A percentile compares a stretch with the other conserved stretches of the same genome.
Evolutionary conservation across 2,329 filamentous ascomycete species (phyloP).

Genomic region (Drechslerella stenobrocha): DNA sequence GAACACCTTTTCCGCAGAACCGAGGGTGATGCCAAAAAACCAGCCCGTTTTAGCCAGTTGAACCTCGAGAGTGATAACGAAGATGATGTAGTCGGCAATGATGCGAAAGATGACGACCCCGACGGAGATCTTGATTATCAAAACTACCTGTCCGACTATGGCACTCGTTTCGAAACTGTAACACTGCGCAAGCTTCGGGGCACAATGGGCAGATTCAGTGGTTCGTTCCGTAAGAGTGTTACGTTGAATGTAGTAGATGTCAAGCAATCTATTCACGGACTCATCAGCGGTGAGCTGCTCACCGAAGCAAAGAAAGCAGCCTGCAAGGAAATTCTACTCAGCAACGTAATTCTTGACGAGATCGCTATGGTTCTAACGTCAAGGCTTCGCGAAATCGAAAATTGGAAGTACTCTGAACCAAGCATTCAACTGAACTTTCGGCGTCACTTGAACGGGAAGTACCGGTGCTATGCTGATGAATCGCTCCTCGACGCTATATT

Average conservation of each 20-base stretch:
- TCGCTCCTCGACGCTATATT: slow-evolving; percentile 64
- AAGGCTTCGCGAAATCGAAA: slow-evolving; percentile 55
- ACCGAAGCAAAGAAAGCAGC: slow-evolving; percentile 44
- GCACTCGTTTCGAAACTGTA: neutral
- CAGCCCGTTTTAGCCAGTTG: neutral
- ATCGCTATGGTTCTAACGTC: slow-evolving; percentile 42
- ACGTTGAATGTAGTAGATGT: slow-evolving; percentile 12
- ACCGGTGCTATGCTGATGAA: slow-evolving; percentile 65
- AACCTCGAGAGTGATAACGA: neutral
- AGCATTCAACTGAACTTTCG: slow-evolving; percentile 60
- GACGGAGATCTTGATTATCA: slow-evolving; percentile 2
- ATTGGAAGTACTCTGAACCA: slow-evolving; percentile 60
- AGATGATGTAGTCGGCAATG: slow-evolving; percentile 4
- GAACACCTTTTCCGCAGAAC: slow-evolving; percentile 20
- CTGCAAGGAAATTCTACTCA: slow-evolving; percentile 42
- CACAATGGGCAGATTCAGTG: slow-evolving; percentile 37
- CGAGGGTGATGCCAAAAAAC: slow-evolving; percentile 24
- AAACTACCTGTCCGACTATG: slow-evolving; percentile 19
- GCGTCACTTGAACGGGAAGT: slow-evolving; percentile 63
- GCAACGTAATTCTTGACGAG: slow-evolving; percentile 31
- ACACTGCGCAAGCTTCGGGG: slow-evolving; percentile 28
- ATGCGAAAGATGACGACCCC: neutral
- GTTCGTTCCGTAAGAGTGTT: slow-evolving; percentile 20
- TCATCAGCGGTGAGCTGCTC: slow-evolving; percentile 40
- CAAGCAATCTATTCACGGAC: slow-evolving; percentile 41